Percentiles rank a stretch among this genome's conserved stretches.
Conservation (phyloP, 805 yeast species). For the Candida methanosorbosa region DNA sequence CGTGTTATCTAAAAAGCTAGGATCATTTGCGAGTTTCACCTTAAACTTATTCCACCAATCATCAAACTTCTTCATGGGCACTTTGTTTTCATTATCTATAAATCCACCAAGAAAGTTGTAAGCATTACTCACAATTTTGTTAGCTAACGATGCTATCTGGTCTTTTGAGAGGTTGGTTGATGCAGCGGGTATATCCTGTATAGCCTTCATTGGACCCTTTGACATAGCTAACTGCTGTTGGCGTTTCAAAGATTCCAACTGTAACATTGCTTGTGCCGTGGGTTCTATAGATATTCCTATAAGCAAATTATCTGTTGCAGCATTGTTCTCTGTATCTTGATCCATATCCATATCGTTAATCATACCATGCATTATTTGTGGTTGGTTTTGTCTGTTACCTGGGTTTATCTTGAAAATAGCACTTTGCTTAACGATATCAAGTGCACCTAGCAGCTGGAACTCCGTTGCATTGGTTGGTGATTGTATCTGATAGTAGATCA, state of each 20-base stretch:
- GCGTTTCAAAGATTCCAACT: constrained; percentile 28
- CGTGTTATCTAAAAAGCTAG: constrained; percentile 59
- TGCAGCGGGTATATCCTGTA: constrained; percentile 5
- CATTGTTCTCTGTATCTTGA: constrained; percentile 31
- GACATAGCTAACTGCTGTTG: constrained; percentile 12
- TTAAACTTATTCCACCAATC: constrained; percentile 95
- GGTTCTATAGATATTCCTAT: constrained; percentile 94
- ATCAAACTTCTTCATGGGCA: constrained; percentile 80
- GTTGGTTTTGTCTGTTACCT: constrained; percentile 14
- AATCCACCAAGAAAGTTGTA: constrained; percentile 89
- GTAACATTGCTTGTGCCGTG: constrained; percentile 51
- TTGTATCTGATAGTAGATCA: constrained; percentile 83
- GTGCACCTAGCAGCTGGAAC: constrained; percentile 58
- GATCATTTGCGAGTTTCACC: constrained; percentile 67
- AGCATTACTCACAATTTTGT: constrained; percentile 84
- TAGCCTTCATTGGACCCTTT: constrained; percentile 5
- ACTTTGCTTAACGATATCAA: constrained; percentile 66
- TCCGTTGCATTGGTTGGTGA: constrained; percentile 34
- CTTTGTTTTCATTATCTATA: constrained; percentile 69
- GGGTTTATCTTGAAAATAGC: constrained; percentile 78
- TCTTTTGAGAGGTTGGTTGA: constrained; percentile 15
- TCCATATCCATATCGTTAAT: constrained; percentile 53
- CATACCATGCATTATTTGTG: constrained; percentile 21
- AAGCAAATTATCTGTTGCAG: constrained; percentile 22
- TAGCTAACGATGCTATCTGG: constrained; percentile 54